Evolutionary conservation across 495 filamentous ascomycete species (phyloP).

Genomic region (Hypomontagnella submonticulosa): DNA sequence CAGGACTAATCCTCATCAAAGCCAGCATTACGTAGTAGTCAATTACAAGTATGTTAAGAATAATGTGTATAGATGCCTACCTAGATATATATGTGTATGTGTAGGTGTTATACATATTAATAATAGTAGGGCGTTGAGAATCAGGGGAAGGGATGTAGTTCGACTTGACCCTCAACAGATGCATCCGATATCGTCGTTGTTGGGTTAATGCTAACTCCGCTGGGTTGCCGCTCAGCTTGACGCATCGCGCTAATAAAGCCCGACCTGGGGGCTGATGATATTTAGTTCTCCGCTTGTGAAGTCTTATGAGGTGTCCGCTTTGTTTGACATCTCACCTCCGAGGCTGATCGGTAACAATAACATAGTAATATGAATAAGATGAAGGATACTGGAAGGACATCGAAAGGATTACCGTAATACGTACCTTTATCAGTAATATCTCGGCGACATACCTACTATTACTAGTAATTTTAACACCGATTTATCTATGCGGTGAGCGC

Average conservation of each 20-base stretch:
- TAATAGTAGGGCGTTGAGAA: not conserved
- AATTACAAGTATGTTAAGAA: no score
- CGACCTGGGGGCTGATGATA: not conserved
- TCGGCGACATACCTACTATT: no score
- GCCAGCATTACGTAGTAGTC: no score
- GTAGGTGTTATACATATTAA: not conserved
- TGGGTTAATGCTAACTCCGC: slow-evolving; percentile 4
- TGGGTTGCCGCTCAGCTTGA: not conserved
- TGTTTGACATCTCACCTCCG: not conserved
- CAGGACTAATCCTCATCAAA: no score
- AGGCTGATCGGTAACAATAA: slow-evolving; percentile 4
- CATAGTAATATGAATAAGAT: slow-evolving; percentile 5
- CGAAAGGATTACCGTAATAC: not conserved
- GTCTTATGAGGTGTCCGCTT: no score
- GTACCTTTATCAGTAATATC: slow-evolving; percentile 4
- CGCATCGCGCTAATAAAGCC: slow-evolving; percentile 18
- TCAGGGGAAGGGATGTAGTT: not conserved
- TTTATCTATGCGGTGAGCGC: no score
- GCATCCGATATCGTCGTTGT: slow-evolving; percentile 33
- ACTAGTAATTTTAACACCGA: no score
- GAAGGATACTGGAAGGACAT: slow-evolving; percentile 3
- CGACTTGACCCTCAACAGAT: slow-evolving; percentile 5
- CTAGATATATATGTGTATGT: not conserved
- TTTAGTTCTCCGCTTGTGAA: slow-evolving; percentile 12
- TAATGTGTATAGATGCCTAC: no score